These are phyloP conservation scores for Cornus controversa DNA, from an alignment of 148 eudicot species.

Conservation along the genomic window DNA sequence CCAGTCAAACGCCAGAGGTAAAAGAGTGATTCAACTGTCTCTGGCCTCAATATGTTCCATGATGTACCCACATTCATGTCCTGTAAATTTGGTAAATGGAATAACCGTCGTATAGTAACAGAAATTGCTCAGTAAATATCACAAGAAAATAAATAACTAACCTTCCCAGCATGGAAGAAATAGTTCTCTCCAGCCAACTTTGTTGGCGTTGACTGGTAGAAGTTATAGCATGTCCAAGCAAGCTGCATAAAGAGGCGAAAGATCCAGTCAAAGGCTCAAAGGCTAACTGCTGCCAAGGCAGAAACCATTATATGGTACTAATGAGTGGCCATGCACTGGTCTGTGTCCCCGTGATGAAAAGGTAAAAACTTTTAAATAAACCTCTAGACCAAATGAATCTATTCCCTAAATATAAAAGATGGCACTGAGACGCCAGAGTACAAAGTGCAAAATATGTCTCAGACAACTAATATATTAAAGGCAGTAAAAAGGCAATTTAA, in stretches of 20 bases:
- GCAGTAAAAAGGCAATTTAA: no score
- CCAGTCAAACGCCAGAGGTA: conserved; percentile 98
- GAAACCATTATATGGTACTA: neutral
- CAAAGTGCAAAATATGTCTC: no score
- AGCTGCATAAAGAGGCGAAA: conserved; percentile 46
- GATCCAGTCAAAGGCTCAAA: neutral
- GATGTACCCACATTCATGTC: conserved; percentile 97
- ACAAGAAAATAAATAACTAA: conserved; percentile 21
- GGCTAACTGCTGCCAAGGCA: neutral
- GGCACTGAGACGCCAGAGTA: no score
- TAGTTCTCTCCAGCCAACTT: conserved; percentile 98
- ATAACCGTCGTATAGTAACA: neutral
- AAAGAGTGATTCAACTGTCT: conserved; percentile 96
- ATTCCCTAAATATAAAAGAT: no score
- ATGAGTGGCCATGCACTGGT: neutral
- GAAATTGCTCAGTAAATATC: neutral
- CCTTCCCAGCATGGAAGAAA: conserved; percentile 78
- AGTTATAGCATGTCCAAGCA: conserved; percentile 99
- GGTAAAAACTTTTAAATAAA: neutral
- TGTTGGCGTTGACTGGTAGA: conserved; percentile 95
- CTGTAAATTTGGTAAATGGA: conserved; percentile 34
- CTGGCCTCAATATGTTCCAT: conserved; percentile 98
- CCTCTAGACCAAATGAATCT: no score
- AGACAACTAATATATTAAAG: no score
- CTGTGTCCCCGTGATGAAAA: neutral